Evolutionary conservation across 768 basidiomycete genomes (phyloP).

Genomic region (Phylloporus scabripes): DNA sequence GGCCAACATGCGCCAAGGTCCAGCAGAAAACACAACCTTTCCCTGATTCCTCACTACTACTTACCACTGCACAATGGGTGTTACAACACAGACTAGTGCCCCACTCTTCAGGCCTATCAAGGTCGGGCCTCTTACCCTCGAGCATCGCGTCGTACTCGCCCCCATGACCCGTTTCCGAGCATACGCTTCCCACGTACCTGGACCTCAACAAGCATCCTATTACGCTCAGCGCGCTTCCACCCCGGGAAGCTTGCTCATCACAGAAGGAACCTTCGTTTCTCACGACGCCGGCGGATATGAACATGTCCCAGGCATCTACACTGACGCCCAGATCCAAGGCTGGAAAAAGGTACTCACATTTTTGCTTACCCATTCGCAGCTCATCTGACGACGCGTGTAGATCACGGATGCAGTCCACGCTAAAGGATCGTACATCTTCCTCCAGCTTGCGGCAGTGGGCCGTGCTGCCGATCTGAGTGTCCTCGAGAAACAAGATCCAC

Average conservation of each 20-base stretch:
- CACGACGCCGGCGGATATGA: constrained; percentile 42
- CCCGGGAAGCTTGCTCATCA: constrained; percentile 51
- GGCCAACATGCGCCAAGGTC: background rate
- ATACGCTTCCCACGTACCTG: constrained; percentile 31
- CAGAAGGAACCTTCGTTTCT: constrained; percentile 54
- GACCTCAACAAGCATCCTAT: constrained; percentile 38
- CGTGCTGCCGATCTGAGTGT: constrained; percentile 35
- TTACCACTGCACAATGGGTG: constrained; percentile 19
- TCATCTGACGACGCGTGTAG: constrained; percentile 21
- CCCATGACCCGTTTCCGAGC: constrained; percentile 47
- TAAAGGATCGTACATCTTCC: constrained; percentile 41
- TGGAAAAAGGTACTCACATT: constrained; percentile 40
- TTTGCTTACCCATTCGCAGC: too few relatives aligned
- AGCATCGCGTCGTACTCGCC: constrained; percentile 50
- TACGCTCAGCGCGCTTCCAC: constrained; percentile 43
- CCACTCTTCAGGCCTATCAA: constrained; percentile 38
- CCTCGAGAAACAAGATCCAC: constrained; percentile 29
- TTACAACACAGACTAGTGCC: background rate
- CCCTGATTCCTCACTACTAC: background rate
- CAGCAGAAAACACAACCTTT: background rate
- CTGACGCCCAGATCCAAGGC: constrained; percentile 45
- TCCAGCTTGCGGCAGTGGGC: constrained; percentile 57
- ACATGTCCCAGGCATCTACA: constrained; percentile 61
- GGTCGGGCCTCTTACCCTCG: constrained; percentile 38
- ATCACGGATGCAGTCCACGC: constrained; percentile 55